Evolutionary conservation across 768 basidiomycete species (phyloP).

Genomic region (Lentinula guzmanii): DNA sequence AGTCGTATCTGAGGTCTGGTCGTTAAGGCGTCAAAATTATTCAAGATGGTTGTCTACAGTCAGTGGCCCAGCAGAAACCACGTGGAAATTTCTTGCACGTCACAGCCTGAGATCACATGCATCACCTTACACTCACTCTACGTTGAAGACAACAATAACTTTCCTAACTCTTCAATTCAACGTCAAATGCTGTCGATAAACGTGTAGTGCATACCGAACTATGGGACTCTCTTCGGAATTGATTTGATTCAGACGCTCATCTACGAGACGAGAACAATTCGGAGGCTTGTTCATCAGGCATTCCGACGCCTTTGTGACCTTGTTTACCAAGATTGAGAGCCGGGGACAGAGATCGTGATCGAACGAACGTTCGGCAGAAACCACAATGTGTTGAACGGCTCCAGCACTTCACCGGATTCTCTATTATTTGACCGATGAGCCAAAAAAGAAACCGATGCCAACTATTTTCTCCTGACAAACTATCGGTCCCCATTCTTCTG

Average conservation of each 20-base stretch:
- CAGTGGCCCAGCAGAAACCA: background rate
- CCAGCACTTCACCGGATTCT: conserved; percentile 34
- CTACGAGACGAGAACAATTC: conserved; percentile 32
- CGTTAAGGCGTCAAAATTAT: background rate
- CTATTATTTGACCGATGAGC: conserved; percentile 47
- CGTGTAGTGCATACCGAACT: conserved; percentile 31
- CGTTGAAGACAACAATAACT: too few relatives aligned
- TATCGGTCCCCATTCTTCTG: conserved; percentile 20
- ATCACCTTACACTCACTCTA: too few relatives aligned
- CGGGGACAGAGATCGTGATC: background rate
- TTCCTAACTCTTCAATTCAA: too few relatives aligned
- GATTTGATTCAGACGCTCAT: conserved; percentile 35
- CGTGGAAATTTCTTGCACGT: background rate
- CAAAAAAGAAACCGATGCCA: conserved; percentile 36
- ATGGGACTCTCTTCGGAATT: conserved; percentile 22
- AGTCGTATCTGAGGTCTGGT: background rate
- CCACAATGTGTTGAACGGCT: background rate
- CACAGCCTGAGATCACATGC: too few relatives aligned
- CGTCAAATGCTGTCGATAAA: conserved; percentile 14
- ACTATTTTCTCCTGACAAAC: conserved; percentile 6
- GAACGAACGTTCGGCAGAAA: background rate
- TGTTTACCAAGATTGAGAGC: too few relatives aligned
- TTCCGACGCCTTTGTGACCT: conserved; percentile 41
- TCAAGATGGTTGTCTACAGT: too few relatives aligned
- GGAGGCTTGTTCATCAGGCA: conserved; percentile 51